Percentiles rank a stretch among this genome's conserved stretches.
These are phyloP conservation scores for Kodamaea alishanica DNA, from an alignment of 1,139 yeast species.

Conservation along the genomic window DNA sequence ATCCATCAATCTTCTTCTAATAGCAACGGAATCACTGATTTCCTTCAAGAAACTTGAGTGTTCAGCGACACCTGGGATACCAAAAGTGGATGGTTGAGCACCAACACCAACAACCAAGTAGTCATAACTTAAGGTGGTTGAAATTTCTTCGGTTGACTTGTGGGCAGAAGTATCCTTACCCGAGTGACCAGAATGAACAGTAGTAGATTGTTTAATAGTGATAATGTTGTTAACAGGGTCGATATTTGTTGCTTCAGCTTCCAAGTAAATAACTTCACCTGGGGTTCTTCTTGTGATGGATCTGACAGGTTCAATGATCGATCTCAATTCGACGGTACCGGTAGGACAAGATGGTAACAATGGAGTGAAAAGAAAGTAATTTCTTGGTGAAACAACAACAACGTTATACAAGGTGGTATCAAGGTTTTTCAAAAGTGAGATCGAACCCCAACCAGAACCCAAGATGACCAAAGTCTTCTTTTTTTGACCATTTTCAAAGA, in stretches of 20 bases:
- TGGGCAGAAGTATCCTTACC: conserved; percentile 52
- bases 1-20: conserved; percentile 73
- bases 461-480: conserved; percentile 86
- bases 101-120: conserved; percentile 88
- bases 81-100: conserved; percentile 88
- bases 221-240: conserved; percentile 65
- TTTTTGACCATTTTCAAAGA: conserved; percentile 63
- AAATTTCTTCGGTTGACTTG: conserved; percentile 47
- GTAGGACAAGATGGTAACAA: conserved; percentile 91
- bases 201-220: conserved; percentile 54
- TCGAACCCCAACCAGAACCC: conserved; percentile 95
- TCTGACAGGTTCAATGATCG: conserved; percentile 84
- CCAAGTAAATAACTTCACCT: conserved; percentile 80
- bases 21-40: conserved; percentile 74
- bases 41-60: conserved; percentile 84
- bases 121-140: conserved; percentile 59
- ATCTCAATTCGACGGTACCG: conserved; percentile 86
- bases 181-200: conserved; percentile 51
- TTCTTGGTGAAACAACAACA: conserved; percentile 86
- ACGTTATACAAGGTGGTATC: conserved; percentile 87
- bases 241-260: conserved; percentile 85
- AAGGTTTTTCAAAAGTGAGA: conserved; percentile 74
- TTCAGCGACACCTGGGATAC: conserved; percentile 90
- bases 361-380: conserved; percentile 92
- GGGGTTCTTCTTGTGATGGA: conserved; percentile 57